Base-by-base conservation (phyloP, 2,329 filamentous ascomycete species). In the Zalaria sp. region DNA sequence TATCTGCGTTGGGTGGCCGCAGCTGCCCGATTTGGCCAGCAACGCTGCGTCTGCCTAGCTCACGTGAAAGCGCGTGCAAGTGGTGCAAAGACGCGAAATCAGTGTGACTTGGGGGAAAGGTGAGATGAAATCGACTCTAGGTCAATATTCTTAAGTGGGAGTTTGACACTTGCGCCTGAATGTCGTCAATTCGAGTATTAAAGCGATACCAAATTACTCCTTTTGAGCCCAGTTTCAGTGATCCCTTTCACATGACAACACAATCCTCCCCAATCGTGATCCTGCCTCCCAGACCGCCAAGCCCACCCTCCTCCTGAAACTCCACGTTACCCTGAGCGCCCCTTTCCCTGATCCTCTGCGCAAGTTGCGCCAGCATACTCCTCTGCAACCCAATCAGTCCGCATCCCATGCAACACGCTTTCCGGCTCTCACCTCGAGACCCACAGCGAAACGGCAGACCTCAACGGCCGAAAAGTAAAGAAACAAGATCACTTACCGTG, bases 401-500 rank as follows among this genome's bases (percentile, higher is more conserved):
- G 25, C 10, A 27, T 35, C 9, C 38, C 25, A 18, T 18, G 18
- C 18, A 18, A 18, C 18, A 18, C 18, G 18, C 18, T 18, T 41
- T 37, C 26, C 32, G 7, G 25, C n/a, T 35, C 25, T 28, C 27
- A 38, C 34, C 25, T 35, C 34, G 9, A 35, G 40, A 18, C 35
- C 7, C 18, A 8, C 35, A 26, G 35, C 7, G 18, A 18, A 18
- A 18, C 18, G 18, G 18, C 18, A 18, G 18, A 18, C 35, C 35
- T 37, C 35, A 37, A 37, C 35, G 8, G n/a, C 35, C 35, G 10
- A 46, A 28, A 18, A 43, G 27, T 34, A 43, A 28, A 38, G 44
- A 34, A 32, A 43, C 37, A 6, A 39, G 26, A 32, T 40, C 34
- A 52, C 57, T 51, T 46, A 60, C 57, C 47, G 73, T 75, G 39